Base-by-base conservation (phyloP, 106 monocot species). In the Acorus gramineus region DNA sequence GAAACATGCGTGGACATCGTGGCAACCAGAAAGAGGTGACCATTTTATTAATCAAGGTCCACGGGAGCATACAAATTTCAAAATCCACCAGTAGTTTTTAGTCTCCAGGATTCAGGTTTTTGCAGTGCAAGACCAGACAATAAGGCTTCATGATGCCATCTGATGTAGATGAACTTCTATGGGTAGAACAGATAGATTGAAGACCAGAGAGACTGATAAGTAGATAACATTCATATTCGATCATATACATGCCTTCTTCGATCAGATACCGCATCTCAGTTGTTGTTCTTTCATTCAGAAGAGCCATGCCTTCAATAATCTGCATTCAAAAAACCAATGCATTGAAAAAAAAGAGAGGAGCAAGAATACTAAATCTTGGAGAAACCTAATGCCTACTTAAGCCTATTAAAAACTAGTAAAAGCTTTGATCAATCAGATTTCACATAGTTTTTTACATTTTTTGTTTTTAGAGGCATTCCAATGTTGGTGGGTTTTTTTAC, bases 81-180 rank as follows among this genome's bases (percentile, higher is more conserved):
- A 28, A 28, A 28, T 28, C 28, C 28, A 28, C 28, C 28, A 28
- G 1, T 1, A 28, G 28, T 28, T 28, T 28, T 90, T 86, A 95
- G 90, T 69, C 94, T 86, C 90, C 94, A 95, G 50, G 90, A 82
- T 45, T 80, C 94, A 3, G 86, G 94, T 63, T 95, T 95, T 89
- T 95, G 75, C 42, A 62, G 55, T 42, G 11, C 60, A 61, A 12
- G 7, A 11, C 14, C 4, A 46, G 3, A 14, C 7, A 52, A 12
- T 4, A n/a, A 44, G 3, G 5, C 9, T 57, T 57, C 43, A 11
- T 7, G 57, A 5, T 6, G n/a, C 2, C 7, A 57, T 47, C 14
- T 5, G 10, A 12, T 12, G 48, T n/a, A 47, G 3, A 42, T 47
- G 47, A 53, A 58, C 6, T 14, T 42, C 6, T 5, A 58, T n/a